Conservation (phyloP, 805 yeast genomes). For the Monosporozyma aquatica region DNA sequence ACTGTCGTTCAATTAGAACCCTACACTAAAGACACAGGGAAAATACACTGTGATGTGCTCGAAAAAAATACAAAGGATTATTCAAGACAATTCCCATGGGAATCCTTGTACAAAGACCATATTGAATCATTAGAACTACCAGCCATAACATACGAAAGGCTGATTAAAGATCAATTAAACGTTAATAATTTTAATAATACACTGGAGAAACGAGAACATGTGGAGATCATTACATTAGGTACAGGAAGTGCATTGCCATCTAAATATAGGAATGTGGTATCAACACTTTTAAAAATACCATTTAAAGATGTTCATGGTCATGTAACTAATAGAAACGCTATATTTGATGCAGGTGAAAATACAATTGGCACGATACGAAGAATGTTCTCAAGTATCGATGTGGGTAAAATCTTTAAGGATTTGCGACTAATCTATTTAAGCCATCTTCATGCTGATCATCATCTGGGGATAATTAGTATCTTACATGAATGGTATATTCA, state of each 20-base stretch:
- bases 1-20: conserved; percentile 18
- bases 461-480: conserved; percentile 69
- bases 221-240: conserved; percentile 71
- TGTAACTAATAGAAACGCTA: conserved; percentile 35
- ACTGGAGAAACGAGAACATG: conserved; percentile 37
- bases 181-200: conserved; percentile 29
- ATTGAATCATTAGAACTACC: conserved; percentile 25
- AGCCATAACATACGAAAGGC: conserved; percentile 14
- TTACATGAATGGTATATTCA: conserved; percentile 55
- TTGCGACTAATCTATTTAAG: conserved; percentile 61
- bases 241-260: conserved; percentile 93
- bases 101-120: conserved; percentile 17
- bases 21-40: conserved; percentile 12
- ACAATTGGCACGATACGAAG: conserved; percentile 68
- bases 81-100: conserved; percentile 18
- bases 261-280: conserved; percentile 72
- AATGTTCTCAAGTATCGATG: conserved; percentile 42
- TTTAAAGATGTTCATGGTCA: conserved; percentile 27
- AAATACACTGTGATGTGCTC: neutral
- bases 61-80: neutral
- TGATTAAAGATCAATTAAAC: conserved; percentile 26
- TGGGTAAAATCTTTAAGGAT: conserved; percentile 44
- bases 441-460: conserved; percentile 97
- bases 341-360: conserved; percentile 95
- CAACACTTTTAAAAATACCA: conserved; percentile 70